Base-by-base conservation (phyloP, 164 flowering plant species). In the Tetracentron sinense region DNA sequence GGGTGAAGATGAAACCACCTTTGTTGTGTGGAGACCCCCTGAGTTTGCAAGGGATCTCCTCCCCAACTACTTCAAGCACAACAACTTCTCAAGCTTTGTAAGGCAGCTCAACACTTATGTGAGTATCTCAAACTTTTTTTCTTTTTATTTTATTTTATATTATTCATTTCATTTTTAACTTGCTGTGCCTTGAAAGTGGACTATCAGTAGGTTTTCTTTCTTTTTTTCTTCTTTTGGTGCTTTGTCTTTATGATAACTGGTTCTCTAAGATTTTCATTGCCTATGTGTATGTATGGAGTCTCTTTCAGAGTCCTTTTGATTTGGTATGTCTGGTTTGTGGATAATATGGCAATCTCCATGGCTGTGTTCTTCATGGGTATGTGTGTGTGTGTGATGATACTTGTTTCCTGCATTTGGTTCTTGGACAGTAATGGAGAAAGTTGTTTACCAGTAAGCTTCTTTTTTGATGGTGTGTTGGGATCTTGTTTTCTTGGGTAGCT, bases 101-200 rank as follows among this genome's bases (percentile, higher is more conserved):
- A 64, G 88, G 66, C 88, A 84, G 66, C 85, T 84, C 57, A 84
- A 84, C 65, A 84, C 88, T 69, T 84, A 84, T 65, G 88, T 80
- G 44, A 47, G 79, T 44, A 4, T 15, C 16, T 16, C 11, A 3
- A 26, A 47, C 7, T 22, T 42, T 17, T 30, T 46, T 7, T 23
- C 42, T 20, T 27, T 26, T 38, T 50, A 33, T 33, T 4, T 33
- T 4, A 4, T 33, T 8, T 4, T 33, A 4, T 4, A 4, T 33
- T 33, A 33, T 52, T 66, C 60, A 15, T 31, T 56, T 23, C 62
- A 38, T 60, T 46, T 51, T 51, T 35, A 17, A n/a, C 15, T 64
- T 50, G 15, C 25, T 21, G 23, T 0, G 20, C 52, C 5, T 27
- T 26, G 7, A 16, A 8, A 17, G 11, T 52, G 55, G 55, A 25